Base-by-base conservation (phyloP, 257 asterid species). In the Forsythia suspensa region DNA sequence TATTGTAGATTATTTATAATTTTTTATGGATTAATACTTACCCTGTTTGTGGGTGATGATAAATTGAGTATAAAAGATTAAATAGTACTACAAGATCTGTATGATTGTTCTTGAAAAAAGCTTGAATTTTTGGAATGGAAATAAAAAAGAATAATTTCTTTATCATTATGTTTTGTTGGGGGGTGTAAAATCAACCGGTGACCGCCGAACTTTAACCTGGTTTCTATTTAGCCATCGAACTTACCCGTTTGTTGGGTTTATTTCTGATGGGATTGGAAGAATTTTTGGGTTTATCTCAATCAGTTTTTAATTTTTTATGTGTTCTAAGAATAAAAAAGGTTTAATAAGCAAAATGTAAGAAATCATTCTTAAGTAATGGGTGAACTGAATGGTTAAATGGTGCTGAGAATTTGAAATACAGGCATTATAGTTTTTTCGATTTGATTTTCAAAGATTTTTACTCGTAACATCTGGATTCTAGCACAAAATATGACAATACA, bases 11-110 rank as follows among this genome's bases (percentile, higher is more conserved):
- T 7, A 18, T 72, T 3, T 55, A n/a, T 43, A 46, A 40, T 4
- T 41, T 8, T 15, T 21, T 79, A 71, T 42, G 13, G 46, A 69
- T 3, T 70, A 37, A 63, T 65, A 55, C 67, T 41, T n/a, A 8
- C 76, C 70, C 78, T 39, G 74, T 76, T 76, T 70, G 74, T 68
- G 12, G 39, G 75, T 68, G 63, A 70, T 73, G 81, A 12, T 69
- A 41, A 48, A 73, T 76, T 81, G 39, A 42, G 6, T 5, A 16
- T 16, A 52, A 52, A 52, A 5, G 8, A 18, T 80, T 81, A n/a
- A 40, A 10, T 75, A 21, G 69, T 75, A 48, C 2, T 29, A 13
- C 34, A 65, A 59, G 85, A 84, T 84, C 80, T 68, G 71, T 72
- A 61, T 78, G 77, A 2, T 24, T 74, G 36, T 70, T 78, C 46